Percentiles rank a stretch among this genome's conserved stretches.
Conservation (phyloP, 768 basidiomycete genomes). For the Hortiboletus campestris region DNA sequence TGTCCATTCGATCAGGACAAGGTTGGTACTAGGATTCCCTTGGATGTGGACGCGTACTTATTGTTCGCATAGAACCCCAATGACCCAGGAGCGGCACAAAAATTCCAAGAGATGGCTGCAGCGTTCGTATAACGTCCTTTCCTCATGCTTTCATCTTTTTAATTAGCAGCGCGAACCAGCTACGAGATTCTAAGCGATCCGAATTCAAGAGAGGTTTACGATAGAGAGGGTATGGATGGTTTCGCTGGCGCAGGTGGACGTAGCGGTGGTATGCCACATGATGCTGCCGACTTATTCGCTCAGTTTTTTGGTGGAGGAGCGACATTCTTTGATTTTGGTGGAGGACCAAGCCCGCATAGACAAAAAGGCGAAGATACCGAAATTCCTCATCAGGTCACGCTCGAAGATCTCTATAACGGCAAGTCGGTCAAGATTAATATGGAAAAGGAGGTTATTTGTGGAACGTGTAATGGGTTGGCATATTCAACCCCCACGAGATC, state of each 20-base stretch:
- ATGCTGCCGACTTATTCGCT: constrained; percentile 68
- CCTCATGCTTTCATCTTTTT: not conserved
- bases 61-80: constrained; percentile 67
- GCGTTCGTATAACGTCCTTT: constrained; percentile 54
- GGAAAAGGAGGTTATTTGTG: constrained; percentile 82
- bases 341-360: constrained; percentile 44
- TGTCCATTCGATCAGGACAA: constrained; percentile 55
- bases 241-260: constrained; percentile 49
- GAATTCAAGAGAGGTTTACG: constrained; percentile 68
- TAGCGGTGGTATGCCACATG: constrained; percentile 42
- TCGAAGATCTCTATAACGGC: constrained; percentile 93
- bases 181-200: constrained; percentile 82
- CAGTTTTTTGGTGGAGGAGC: constrained; percentile 62
- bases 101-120: constrained; percentile 86
- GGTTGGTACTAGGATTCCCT: constrained; percentile 34
- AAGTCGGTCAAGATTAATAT: constrained; percentile 86
- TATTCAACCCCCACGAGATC: not conserved
- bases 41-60: not conserved
- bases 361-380: constrained; percentile 70
- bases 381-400: constrained; percentile 78
- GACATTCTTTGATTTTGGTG: constrained; percentile 68
- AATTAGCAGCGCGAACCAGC: constrained; percentile 36
- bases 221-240: constrained; percentile 70
- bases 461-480: constrained; percentile 73
- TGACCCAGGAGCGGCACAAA: constrained; percentile 76